These are phyloP conservation scores for Phytophthora capsici DNA, from an alignment of 352 stramenopile genomes.

Conservation along the genomic window DNA sequence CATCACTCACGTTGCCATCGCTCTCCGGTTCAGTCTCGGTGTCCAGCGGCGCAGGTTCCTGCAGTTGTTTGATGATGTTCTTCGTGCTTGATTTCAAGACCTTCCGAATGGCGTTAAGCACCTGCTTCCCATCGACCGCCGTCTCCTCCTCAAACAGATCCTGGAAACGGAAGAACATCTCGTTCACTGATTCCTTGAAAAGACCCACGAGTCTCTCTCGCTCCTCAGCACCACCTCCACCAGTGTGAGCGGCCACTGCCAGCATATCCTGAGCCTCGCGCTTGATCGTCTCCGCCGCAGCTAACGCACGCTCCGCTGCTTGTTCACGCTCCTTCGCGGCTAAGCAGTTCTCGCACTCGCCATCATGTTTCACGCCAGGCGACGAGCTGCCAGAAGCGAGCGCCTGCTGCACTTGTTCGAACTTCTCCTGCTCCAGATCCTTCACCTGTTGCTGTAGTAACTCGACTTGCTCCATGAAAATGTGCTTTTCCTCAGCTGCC, in stretches of 20 bases:
- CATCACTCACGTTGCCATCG: slow-evolving; percentile 44
- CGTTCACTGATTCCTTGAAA: slow-evolving; percentile 82
- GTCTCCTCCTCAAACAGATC: slow-evolving; percentile 79
- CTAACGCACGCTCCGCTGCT: slow-evolving; percentile 52
- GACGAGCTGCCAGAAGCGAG: slow-evolving; percentile 39
- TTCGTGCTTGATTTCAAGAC: slow-evolving; percentile 84
- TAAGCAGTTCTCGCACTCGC: slow-evolving; percentile 33
- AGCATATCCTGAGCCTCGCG: slow-evolving; percentile 65
- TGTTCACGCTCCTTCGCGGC: slow-evolving; percentile 45
- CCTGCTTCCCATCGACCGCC: slow-evolving; percentile 68
- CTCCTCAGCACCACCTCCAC: slow-evolving; percentile 19
- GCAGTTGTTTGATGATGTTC: slow-evolving; percentile 62
- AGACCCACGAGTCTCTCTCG: slow-evolving; percentile 53
- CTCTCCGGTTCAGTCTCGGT: slow-evolving; percentile 34
- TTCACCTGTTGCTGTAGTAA: slow-evolving; percentile 60
- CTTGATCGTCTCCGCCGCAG: slow-evolving; percentile 59
- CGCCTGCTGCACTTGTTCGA: slow-evolving; percentile 49
- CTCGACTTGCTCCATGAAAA: slow-evolving; percentile 63
- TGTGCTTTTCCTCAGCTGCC: slow-evolving; percentile 60
- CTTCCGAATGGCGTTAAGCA: slow-evolving; percentile 76
- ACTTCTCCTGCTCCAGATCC: slow-evolving; percentile 61
- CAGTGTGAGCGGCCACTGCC: slow-evolving; percentile 26
- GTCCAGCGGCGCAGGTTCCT: slow-evolving; percentile 35
- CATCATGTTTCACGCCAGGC: slow-evolving; percentile 13
- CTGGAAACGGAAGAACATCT: slow-evolving; percentile 87